Conservation (phyloP, 352 stramenopile genomes). For the Globisporangium apiculatum region DNA sequence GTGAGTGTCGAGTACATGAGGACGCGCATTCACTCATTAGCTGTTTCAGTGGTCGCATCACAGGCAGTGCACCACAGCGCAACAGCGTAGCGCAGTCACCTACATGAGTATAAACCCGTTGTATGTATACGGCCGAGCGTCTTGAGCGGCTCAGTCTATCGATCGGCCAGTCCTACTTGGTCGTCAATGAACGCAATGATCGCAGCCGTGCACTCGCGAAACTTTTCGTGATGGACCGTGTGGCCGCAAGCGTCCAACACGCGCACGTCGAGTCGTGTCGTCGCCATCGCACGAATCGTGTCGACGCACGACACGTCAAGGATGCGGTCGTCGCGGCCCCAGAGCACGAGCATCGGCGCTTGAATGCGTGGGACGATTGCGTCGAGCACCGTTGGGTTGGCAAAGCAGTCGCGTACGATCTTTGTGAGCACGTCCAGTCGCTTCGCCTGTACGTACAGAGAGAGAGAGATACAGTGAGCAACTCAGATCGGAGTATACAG, state of each 20-base stretch:
- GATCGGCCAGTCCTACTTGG: slow-evolving; percentile 2
- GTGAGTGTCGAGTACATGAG: neutral
- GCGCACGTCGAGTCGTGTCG: slow-evolving; percentile 25
- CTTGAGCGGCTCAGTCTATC: too few species aligned
- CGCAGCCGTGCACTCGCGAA: slow-evolving; percentile 39
- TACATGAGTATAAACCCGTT: too few species aligned
- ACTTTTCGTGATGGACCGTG: slow-evolving; percentile 59
- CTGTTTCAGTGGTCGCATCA: too few species aligned
- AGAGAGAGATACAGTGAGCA: slow-evolving; percentile 3
- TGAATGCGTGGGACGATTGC: slow-evolving; percentile 44
- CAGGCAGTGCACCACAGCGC: too few species aligned
- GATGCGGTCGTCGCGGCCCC: slow-evolving; percentile 61
- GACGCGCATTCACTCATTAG: too few species aligned
- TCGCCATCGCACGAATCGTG: slow-evolving; percentile 35
- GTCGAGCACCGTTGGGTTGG: slow-evolving; percentile 50
- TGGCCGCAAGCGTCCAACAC: slow-evolving; percentile 62
- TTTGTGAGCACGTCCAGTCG: slow-evolving; percentile 48
- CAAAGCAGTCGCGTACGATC: slow-evolving; percentile 44
- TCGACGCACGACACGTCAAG: slow-evolving; percentile 60
- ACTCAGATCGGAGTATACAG: too few species aligned
- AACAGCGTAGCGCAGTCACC: too few species aligned
- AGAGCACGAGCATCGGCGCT: slow-evolving; percentile 52
- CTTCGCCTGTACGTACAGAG: slow-evolving; percentile 14
- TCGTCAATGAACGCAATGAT: slow-evolving; percentile 53
- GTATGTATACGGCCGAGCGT: too few species aligned